Conservation (phyloP, 768 basidiomycete species). For the Obba rivulosa region DNA sequence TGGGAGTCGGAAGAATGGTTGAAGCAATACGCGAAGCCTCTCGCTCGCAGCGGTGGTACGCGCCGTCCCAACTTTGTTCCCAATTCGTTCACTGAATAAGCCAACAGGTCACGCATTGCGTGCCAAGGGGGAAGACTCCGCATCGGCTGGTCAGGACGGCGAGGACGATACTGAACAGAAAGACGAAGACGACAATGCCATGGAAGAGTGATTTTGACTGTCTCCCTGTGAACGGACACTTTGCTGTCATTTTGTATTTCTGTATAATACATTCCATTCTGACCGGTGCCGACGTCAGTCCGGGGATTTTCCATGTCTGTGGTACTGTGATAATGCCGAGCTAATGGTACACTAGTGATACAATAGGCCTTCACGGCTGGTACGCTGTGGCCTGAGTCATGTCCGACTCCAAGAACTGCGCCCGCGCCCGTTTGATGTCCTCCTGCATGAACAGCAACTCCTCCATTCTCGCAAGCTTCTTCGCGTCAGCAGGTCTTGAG, state of each 20-base stretch:
- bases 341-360: background rate
- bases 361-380: constrained; percentile 29
- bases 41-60: constrained; percentile 69
- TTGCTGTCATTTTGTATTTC: too few species aligned
- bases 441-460: constrained; percentile 91
- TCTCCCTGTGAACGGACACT: too few species aligned
- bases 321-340: constrained; percentile 1
- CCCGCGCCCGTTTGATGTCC: constrained; percentile 84
- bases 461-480: constrained; percentile 89
- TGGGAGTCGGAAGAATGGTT: constrained; percentile 98
- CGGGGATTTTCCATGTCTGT: constrained; percentile 1
- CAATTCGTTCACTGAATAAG: constrained; percentile 16
- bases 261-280: background rate
- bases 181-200: constrained; percentile 42
- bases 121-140: constrained; percentile 22
- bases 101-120: constrained; percentile 22
- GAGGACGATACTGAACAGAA: constrained; percentile 12
- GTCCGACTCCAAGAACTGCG: constrained; percentile 63
- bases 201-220: constrained; percentile 56
- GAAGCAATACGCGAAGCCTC: constrained; percentile 71
- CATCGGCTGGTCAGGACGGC: constrained; percentile 25
- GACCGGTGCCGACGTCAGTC: background rate
- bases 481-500: constrained; percentile 82
- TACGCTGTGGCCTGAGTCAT: constrained; percentile 43
- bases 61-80: constrained; percentile 6